These are phyloP conservation scores for Schrenkiella parvula DNA, from an alignment of 345 rosid species.

Conservation along the genomic window DNA sequence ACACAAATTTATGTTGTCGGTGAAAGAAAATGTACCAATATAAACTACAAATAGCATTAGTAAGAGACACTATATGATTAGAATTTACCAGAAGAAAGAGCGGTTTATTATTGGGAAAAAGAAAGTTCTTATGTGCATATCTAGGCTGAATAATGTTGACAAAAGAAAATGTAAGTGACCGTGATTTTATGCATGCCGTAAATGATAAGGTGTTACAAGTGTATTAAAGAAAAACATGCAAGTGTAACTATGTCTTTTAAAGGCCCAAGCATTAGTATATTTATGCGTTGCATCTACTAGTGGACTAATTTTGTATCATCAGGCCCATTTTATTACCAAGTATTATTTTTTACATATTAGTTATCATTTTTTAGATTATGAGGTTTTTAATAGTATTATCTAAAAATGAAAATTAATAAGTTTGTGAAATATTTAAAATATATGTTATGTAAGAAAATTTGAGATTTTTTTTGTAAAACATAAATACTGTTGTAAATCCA, in stretches of 20 bases:
- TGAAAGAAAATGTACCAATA: neutral
- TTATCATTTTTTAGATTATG: too few relatives aligned
- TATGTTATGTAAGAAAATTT: too few relatives aligned
- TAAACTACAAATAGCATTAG: neutral
- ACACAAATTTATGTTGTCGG: neutral
- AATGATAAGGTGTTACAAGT: neutral
- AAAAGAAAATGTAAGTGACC: too few relatives aligned
- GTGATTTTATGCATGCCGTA: neutral
- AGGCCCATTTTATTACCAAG: neutral
- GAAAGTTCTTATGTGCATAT: too few relatives aligned
- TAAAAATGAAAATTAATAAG: too few relatives aligned
- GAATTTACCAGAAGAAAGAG: neutral
- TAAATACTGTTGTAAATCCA: too few relatives aligned
- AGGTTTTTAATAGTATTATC: too few relatives aligned
- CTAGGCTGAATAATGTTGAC: neutral
- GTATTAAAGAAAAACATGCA: neutral
- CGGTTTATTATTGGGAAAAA: too few relatives aligned
- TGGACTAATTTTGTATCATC: neutral
- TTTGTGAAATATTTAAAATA: too few relatives aligned
- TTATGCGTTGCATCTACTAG: neutral
- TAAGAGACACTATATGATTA: too few relatives aligned
- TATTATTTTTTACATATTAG: too few relatives aligned
- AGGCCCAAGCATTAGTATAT: neutral
- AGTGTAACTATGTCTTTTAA: neutral
- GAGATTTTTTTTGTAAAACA: too few relatives aligned